Conservation (phyloP, 257 asterid genomes). For the Nyctanthes arbortristis region DNA sequence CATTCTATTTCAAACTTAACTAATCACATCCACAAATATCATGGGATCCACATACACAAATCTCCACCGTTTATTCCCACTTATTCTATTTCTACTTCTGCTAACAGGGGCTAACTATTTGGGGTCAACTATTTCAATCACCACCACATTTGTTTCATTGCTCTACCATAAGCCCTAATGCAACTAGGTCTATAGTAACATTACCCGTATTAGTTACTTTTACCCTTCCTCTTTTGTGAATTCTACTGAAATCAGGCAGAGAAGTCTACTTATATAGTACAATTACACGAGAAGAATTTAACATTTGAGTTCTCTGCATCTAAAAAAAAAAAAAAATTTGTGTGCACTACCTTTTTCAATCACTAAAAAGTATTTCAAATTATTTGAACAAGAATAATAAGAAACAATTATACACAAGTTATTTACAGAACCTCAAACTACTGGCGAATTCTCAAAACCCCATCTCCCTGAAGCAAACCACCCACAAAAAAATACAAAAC, state of each 20-base stretch:
- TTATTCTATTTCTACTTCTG: no score
- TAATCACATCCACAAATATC: no score
- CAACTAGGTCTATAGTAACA: neutral
- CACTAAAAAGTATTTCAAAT: neutral
- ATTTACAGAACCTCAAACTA: neutral
- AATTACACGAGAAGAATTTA: neutral
- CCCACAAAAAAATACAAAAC: neutral
- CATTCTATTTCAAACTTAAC: no score
- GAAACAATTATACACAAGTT: neutral
- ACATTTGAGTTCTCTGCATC: neutral
- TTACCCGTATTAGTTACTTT: neutral
- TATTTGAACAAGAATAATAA: neutral
- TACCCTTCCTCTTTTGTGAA: neutral
- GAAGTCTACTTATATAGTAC: neutral
- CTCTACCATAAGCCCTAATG: neutral
- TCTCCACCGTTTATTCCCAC: no score
- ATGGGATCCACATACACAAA: no score
- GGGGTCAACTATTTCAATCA: neutral
- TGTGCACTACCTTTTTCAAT: conserved; percentile 13
- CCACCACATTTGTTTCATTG: neutral
- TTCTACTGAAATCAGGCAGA: neutral
- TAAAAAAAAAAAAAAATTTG: conserved; percentile 5
- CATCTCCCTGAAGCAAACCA: neutral
- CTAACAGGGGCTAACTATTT: no score
- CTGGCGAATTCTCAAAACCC: conserved; percentile 12